Conservation (phyloP, 2,329 filamentous ascomycete species). For the Coniochaeta ligniaria region DNA sequence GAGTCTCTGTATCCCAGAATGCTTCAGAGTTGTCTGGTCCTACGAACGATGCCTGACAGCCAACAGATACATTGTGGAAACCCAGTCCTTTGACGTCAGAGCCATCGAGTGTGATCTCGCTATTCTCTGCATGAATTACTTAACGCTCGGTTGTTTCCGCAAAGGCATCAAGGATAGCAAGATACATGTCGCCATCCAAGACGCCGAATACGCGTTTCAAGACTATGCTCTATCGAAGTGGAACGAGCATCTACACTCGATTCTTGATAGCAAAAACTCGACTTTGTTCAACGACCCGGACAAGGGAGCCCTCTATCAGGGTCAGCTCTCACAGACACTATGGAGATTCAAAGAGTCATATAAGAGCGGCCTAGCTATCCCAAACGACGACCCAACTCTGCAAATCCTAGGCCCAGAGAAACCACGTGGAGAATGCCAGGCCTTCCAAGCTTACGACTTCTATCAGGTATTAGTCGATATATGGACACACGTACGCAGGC, state of each 20-base stretch:
- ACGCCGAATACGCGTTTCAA: slow-evolving; percentile 26
- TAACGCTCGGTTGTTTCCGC: slow-evolving; percentile 24
- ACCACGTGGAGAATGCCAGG: slow-evolving; percentile 5
- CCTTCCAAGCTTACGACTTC: slow-evolving; percentile 11
- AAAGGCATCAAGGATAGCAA: slow-evolving; percentile 5
- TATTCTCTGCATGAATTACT: slow-evolving; percentile 24
- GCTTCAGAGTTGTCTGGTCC: background rate
- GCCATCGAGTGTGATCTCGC: slow-evolving; percentile 23
- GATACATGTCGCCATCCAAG: slow-evolving; percentile 7
- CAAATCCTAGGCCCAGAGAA: background rate
- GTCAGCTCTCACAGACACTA: slow-evolving; percentile 5
- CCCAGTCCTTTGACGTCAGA: slow-evolving; percentile 13
- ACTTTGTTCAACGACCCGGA: slow-evolving; percentile 4
- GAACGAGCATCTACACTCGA: slow-evolving; percentile 20
- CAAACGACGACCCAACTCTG: background rate
- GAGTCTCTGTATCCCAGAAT: slow-evolving; percentile 5
- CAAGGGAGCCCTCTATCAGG: background rate
- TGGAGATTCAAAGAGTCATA: slow-evolving; percentile 3
- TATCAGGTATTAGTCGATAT: slow-evolving; percentile 9
- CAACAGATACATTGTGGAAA: slow-evolving; percentile 16
- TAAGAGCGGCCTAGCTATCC: background rate
- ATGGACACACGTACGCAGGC: slow-evolving; percentile 13
- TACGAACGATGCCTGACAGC: background rate
- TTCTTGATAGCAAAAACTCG: slow-evolving; percentile 2
- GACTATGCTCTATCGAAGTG: slow-evolving; percentile 30